A percentile compares a stretch with the other conserved stretches of the same genome.
These are phyloP conservation scores for Pachysandra terminalis DNA, from an alignment of 164 flowering plant species.

Conservation along the genomic window DNA sequence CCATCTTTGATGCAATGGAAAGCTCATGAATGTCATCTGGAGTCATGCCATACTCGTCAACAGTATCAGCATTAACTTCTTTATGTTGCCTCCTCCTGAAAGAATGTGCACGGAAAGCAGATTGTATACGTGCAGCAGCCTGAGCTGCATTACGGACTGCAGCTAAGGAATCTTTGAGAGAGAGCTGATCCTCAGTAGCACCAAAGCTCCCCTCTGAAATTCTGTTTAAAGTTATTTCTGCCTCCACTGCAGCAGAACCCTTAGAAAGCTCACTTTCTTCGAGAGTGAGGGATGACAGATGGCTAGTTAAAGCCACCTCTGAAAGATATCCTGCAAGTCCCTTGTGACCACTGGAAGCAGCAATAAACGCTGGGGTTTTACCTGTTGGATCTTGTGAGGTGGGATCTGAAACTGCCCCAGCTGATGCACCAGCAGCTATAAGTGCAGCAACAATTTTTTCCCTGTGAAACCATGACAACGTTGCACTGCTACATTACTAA, in stretches of 20 bases:
- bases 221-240: slow-evolving; percentile 62
- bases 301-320: slow-evolving; percentile 79
- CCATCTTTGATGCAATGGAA: slow-evolving; percentile 60
- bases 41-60: slow-evolving; percentile 54
- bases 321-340: slow-evolving; percentile 98
- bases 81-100: slow-evolving; percentile 66
- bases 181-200: slow-evolving; percentile 52
- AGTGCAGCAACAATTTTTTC: slow-evolving; percentile 96
- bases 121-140: slow-evolving; percentile 97
- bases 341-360: slow-evolving; percentile 65
- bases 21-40: slow-evolving; percentile 48
- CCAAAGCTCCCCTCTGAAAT: slow-evolving; percentile 31
- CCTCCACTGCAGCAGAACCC: slow-evolving; percentile 69
- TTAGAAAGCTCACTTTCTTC: slow-evolving; percentile 78
- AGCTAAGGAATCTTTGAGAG: slow-evolving; percentile 67
- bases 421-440: slow-evolving; percentile 82
- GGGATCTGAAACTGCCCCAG: slow-evolving; percentile 95
- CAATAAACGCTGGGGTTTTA: slow-evolving; percentile 74
- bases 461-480: slow-evolving; percentile 33
- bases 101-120: slow-evolving; percentile 94
- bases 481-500: neutral
- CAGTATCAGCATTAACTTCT: slow-evolving; percentile 21
- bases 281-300: slow-evolving; percentile 74
- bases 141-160: slow-evolving; percentile 90
- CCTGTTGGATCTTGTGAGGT: slow-evolving; percentile 66